These are phyloP conservation scores for Rhizophagus sp. DNA, from an alignment of 192 early-diverging fungal species.

Conservation along the genomic window DNA sequence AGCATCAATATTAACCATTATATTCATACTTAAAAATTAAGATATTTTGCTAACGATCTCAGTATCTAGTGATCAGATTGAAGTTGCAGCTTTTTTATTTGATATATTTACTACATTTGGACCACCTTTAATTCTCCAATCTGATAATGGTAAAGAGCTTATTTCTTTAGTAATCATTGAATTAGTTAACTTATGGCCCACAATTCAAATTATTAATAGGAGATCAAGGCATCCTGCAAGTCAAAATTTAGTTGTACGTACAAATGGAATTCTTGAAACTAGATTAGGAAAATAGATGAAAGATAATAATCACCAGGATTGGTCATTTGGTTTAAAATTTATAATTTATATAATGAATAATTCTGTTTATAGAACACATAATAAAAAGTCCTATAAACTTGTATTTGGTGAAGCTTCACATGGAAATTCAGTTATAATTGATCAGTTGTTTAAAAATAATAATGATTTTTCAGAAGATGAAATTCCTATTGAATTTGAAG, in stretches of 20 bases:
- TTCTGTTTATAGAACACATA: neutral
- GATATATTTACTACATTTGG: slow-evolving; percentile 10
- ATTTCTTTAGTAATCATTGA: slow-evolving; percentile 1
- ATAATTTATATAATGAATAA: slow-evolving; percentile 15
- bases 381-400: neutral
- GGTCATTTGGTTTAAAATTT: neutral
- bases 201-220: slow-evolving; percentile 9
- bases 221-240: slow-evolving; percentile 4
- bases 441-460: neutral
- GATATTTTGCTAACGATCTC: too few relatives aligned
- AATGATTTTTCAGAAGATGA: neutral
- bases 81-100: slow-evolving; percentile 8
- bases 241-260: neutral
- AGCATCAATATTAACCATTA: too few relatives aligned
- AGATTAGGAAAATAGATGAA: neutral
- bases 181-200: neutral
- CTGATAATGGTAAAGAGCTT: slow-evolving; percentile 5
- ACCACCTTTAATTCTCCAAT: slow-evolving; percentile 7
- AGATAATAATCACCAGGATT: neutral
- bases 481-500: neutral
- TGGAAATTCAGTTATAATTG: neutral
- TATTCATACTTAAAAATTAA: too few relatives aligned
- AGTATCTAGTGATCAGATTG: too few relatives aligned
- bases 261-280: neutral
- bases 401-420: neutral